phyloP scores from a whole-genome alignment of 169 alveolate species.

The Blepharisma undulans region DNA sequence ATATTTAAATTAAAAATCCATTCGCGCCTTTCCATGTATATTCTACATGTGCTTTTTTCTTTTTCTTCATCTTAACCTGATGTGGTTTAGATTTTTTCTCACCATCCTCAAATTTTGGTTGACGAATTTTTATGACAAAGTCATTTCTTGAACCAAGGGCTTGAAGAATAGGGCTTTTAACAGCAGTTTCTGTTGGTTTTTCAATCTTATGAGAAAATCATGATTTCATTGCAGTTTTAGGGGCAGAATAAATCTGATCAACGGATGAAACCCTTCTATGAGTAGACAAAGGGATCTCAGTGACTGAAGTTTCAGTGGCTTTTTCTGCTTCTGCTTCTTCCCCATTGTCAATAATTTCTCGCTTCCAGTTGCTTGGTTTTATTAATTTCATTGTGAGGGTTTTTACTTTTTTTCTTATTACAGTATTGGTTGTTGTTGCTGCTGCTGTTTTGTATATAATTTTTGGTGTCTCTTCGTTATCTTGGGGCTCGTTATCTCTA shows the following conservation, averaged over 20 bases:
- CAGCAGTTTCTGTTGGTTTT: neutral
- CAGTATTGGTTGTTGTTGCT: no score
- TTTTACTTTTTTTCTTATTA: neutral
- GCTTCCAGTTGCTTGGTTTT: neutral
- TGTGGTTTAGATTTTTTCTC: neutral
- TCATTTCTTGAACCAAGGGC: neutral
- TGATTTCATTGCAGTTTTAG: neutral
- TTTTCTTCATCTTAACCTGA: neutral
- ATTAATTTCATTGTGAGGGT: neutral
- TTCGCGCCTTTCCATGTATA: neutral
- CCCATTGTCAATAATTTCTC: neutral
- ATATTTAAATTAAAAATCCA: neutral
- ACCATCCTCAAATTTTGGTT: neutral
- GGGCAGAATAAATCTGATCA: neutral
- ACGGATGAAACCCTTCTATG: neutral
- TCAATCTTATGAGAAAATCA: neutral
- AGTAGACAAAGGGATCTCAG: neutral
- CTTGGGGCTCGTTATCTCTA: neutral
- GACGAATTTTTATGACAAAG: neutral
- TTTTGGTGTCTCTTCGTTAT: neutral
- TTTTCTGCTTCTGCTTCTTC: neutral
- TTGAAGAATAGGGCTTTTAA: neutral
- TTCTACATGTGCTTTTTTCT: neutral
- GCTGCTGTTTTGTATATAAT: neutral
- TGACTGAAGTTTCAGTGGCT: neutral